Conservation (phyloP, 169 alveolate genomes). For the Eimeria acervulina region DNA sequence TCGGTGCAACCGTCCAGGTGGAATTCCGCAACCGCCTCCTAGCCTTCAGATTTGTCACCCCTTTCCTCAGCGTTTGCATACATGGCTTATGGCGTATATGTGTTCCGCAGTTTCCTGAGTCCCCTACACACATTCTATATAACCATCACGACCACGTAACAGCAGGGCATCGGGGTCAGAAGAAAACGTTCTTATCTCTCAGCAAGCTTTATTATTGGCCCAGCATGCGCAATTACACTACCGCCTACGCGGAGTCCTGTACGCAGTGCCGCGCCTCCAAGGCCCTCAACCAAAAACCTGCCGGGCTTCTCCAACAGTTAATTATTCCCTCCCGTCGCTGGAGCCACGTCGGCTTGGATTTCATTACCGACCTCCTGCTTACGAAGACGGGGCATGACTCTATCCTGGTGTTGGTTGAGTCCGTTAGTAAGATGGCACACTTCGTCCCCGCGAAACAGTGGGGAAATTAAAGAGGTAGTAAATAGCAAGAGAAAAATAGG, state of each 20-base stretch:
- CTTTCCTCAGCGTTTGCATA: not conserved
- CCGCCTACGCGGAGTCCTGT: slow-evolving; percentile 13
- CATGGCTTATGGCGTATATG: slow-evolving; percentile 13
- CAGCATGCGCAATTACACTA: not conserved
- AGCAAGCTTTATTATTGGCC: not conserved
- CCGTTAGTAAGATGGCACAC: slow-evolving; percentile 16
- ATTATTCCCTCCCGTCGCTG: not conserved
- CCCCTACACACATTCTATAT: not conserved
- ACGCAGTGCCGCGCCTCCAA: not conserved
- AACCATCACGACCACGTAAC: not conserved
- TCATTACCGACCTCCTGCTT: not conserved
- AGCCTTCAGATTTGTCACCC: not conserved
- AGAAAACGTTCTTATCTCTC: not conserved
- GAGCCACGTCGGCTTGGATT: not conserved
- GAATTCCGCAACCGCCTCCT: not conserved
- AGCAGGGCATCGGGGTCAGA: not conserved
- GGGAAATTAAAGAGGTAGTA: too few species aligned
- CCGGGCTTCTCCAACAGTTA: slow-evolving; percentile 5
- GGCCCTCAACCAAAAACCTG: not conserved
- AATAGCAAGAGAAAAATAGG: too few species aligned
- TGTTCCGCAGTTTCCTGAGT: not conserved
- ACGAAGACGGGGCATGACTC: not conserved
- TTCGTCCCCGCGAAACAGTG: too few species aligned
- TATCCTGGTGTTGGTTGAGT: not conserved
- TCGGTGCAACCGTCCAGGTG: not conserved